These are phyloP conservation scores for Asterella californica DNA, from an alignment of 225 moss, liverwort and hornwort species.

Conservation along the genomic window DNA sequence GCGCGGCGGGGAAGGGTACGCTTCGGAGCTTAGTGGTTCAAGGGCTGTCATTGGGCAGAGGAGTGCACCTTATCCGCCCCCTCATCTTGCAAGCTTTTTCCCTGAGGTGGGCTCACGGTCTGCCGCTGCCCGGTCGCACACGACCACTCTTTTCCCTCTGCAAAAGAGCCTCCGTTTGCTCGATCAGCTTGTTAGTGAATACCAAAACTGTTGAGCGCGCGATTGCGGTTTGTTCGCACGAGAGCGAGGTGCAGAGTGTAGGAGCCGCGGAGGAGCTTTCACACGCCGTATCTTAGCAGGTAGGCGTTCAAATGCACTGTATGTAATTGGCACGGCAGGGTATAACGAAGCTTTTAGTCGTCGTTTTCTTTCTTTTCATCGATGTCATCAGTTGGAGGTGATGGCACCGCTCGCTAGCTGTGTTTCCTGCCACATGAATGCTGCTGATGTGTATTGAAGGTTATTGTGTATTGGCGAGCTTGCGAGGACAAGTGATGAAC, in stretches of 20 bases:
- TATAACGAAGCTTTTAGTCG: neutral
- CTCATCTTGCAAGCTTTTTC: conserved; percentile 30
- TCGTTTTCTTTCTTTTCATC: neutral
- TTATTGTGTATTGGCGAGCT: no score
- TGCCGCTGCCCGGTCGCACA: neutral
- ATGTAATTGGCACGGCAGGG: no score
- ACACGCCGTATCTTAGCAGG: neutral
- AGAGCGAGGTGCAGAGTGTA: neutral
- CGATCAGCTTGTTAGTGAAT: neutral
- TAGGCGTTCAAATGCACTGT: neutral
- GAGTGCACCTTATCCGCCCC: conserved; percentile 43
- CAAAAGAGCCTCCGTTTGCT: neutral
- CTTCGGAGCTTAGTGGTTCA: neutral
- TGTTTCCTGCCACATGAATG: neutral
- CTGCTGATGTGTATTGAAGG: neutral
- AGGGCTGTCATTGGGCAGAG: conserved; percentile 31
- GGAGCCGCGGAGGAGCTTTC: neutral
- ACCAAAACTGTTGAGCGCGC: neutral
- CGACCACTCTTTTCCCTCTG: neutral
- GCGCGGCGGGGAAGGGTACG: neutral
- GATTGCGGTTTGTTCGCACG: neutral
- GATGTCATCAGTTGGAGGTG: no score
- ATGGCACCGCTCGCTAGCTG: neutral
- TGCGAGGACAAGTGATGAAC: no score
- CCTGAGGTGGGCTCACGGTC: conserved; percentile 8